A percentile compares a stretch with the other conserved stretches of the same genome.
These are phyloP conservation scores for Penicillium decumbens DNA, from an alignment of 2,329 filamentous ascomycete species.

Conservation along the genomic window DNA sequence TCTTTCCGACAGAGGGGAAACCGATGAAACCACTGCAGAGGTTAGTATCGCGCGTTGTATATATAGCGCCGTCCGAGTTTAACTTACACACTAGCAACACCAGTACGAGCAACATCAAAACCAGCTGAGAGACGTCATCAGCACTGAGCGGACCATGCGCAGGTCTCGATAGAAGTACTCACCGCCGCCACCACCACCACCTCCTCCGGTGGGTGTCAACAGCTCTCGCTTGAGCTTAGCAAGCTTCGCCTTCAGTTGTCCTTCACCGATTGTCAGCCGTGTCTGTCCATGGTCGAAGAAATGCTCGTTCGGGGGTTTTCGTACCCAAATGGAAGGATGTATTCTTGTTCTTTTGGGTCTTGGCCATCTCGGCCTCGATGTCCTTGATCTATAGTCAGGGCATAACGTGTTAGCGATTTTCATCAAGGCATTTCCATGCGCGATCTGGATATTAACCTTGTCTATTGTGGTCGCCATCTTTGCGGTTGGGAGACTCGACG, in stretches of 20 bases:
- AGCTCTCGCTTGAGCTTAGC: constrained; percentile 97
- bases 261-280: constrained; percentile 35
- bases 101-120: constrained; percentile 96
- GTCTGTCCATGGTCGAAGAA: constrained; percentile 5
- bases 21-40: constrained; percentile 73
- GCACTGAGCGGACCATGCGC: constrained; percentile 2
- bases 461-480: constrained; percentile 96
- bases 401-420: constrained; percentile 29
- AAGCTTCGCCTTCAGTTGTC: constrained; percentile 94
- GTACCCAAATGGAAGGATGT: constrained; percentile 83
- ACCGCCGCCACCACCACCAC: constrained; percentile 75
- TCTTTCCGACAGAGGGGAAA: constrained; percentile 97
- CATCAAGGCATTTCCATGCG: not conserved
- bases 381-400: constrained; percentile 72
- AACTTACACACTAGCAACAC: constrained; percentile 79
- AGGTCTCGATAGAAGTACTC: constrained; percentile 19
- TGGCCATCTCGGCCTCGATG: constrained; percentile 95
- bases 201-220: constrained; percentile 71
- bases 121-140: constrained; percentile 52
- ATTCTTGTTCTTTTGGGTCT: constrained; percentile 95
- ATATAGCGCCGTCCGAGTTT: not conserved
- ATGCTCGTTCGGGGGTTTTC: constrained; percentile 8
- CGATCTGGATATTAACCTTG: constrained; percentile 65
- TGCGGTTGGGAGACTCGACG: constrained; percentile 29
- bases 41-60: not conserved